Evolutionary conservation across 2,329 filamentous ascomycete genomes (phyloP), one percentile per base, ranked within the genome.

Genomic region (Paracorniculantispora psalliotae): DNA sequence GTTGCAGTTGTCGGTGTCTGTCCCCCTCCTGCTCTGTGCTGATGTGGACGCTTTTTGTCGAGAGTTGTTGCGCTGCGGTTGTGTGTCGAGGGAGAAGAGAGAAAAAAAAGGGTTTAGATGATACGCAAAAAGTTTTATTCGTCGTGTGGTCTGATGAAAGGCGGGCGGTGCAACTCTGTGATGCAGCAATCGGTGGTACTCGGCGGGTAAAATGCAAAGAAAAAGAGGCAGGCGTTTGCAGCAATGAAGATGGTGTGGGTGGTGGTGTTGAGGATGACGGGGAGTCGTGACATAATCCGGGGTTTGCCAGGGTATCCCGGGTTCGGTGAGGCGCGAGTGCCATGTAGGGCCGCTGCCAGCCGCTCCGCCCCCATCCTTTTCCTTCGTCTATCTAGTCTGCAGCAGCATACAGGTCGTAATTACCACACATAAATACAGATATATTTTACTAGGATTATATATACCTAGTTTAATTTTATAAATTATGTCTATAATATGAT

Each of bases 241-340:
- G n/a, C n/a, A n/a, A n/a, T n/a, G n/a, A n/a, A 35, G 35, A 12
- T 28, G 37, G 51, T 12, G 19, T 46, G n/a, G 26, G 39, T 19
- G 26, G 33, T 55, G 28, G 19, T 35, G 55, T 50, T 41, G 52
- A 55, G 26, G 39, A n/a, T 15, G 44, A n/a, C n/a, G n/a, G n/a
- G 19, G 28, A 47, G 52, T 56, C 52, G 52, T 23, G 53, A 48
- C 53, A 56, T 33, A 58, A 51, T 52, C 56, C 17, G 56, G 56
- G 56, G 56, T 58, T 23, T 28, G 56, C 46, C 19, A 44, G 46
- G 35, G 33, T 49, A 44, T 39, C 33, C 56, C 37, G 47, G 10
- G 33, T 50, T 43, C 6, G 46, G 44, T 23, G 39, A 43, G 39
- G 51, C 39, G 44, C 37, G 25, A 44, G 26, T 10, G n/a, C 35